Percentiles rank a stretch among this genome's conserved stretches.
phyloP scores from a whole-genome alignment of 371 early-diverging fungal species.

The Mortierella sp. region DNA sequence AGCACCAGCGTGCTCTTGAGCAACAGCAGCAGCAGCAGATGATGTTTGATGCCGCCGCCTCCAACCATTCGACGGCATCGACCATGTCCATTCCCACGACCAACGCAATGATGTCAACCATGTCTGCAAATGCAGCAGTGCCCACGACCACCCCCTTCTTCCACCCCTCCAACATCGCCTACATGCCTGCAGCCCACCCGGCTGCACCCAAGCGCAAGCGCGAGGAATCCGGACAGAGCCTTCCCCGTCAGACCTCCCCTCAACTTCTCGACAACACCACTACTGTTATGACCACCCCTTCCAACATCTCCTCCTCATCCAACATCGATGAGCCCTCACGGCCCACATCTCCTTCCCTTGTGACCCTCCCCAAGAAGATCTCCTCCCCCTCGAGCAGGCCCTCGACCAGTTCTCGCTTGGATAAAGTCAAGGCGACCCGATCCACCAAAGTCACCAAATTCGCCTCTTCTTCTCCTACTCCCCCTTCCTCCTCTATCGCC shows the following conservation, averaged over 20 bases:
- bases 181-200: constrained; percentile 43
- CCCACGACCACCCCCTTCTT: constrained; percentile 30
- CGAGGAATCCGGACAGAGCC: constrained; percentile 29
- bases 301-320: not conserved
- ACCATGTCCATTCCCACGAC: constrained; percentile 36
- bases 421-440: constrained; percentile 43
- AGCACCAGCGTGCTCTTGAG: constrained; percentile 18
- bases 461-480: constrained; percentile 3
- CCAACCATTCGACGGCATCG: constrained; percentile 22
- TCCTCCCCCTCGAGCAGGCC: constrained; percentile 22
- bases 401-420: constrained; percentile 43
- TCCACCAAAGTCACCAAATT: constrained; percentile 42
- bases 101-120: constrained; percentile 28
- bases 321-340: constrained; percentile 17
- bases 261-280: constrained; percentile 14
- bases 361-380: constrained; percentile 9
- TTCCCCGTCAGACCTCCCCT: constrained; percentile 19
- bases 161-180: constrained; percentile 23
- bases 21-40: constrained; percentile 38
- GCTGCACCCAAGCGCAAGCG: constrained; percentile 51
- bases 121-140: constrained; percentile 7
- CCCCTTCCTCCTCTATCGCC: constrained; percentile 1
- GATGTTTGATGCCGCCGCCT: constrained; percentile 30
- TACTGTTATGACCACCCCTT: not conserved
- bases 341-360: constrained; percentile 5